Evolutionary conservation across 2,329 filamentous ascomycete species (phyloP).

Genomic region (Diaporthe eres): DNA sequence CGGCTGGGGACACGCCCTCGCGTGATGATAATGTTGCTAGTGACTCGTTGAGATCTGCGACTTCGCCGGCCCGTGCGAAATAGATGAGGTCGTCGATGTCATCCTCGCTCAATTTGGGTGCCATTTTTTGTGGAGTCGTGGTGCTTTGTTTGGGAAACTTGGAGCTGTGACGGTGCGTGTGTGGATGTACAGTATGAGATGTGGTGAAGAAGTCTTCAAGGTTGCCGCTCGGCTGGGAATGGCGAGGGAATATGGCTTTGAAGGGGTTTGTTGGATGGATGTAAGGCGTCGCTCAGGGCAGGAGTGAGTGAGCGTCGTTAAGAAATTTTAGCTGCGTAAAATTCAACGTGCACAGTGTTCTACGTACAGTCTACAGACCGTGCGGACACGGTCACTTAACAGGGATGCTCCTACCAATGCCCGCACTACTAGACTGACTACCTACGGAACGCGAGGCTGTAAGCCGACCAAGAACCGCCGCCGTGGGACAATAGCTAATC

Average conservation of each 20-base stretch:
- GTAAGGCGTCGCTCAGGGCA: neutral
- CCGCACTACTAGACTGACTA: neutral
- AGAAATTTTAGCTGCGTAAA: constrained; percentile 32
- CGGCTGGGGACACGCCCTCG: constrained; percentile 70
- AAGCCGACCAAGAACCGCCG: neutral
- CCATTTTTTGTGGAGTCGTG: constrained; percentile 51
- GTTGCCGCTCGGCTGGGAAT: neutral
- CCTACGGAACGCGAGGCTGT: neutral
- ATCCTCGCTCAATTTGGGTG: constrained; percentile 76
- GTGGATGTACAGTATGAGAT: neutral
- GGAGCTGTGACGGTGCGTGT: no score
- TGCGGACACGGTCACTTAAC: neutral
- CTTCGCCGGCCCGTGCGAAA: constrained; percentile 83
- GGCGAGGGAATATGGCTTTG: neutral
- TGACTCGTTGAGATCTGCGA: constrained; percentile 73
- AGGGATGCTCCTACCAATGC: neutral
- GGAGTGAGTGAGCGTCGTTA: constrained; percentile 22
- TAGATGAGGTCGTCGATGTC: constrained; percentile 94
- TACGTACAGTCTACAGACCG: neutral
- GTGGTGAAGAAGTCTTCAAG: neutral
- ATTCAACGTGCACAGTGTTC: neutral
- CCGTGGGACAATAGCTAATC: neutral
- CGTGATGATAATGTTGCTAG: constrained; percentile 73
- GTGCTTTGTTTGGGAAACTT: neutral
- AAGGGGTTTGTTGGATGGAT: neutral